Conservation (phyloP, 441 rosid genomes). For the Lepidium campestre region DNA sequence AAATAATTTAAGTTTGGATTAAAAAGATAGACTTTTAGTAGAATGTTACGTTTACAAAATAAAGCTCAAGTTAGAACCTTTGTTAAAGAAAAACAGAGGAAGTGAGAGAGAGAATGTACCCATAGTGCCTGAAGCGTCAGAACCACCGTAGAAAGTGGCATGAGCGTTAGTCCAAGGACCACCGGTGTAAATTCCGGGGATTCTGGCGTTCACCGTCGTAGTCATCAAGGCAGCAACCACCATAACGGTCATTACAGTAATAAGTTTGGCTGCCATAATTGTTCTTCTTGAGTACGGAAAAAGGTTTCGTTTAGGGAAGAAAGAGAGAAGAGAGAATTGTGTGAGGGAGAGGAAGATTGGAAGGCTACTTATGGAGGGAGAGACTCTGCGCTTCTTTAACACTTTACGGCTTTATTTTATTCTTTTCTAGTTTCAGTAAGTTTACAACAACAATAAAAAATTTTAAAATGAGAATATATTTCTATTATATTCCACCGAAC, state of each 20-base stretch:
- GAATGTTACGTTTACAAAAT: not conserved
- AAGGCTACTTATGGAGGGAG: constrained; percentile 29
- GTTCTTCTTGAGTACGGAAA: not conserved
- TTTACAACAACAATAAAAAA: too few relatives aligned
- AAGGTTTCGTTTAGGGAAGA: not conserved
- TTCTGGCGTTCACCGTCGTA: constrained; percentile 36
- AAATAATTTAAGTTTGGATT: too few relatives aligned
- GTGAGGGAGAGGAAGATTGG: constrained; percentile 14
- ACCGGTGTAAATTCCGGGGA: constrained; percentile 71
- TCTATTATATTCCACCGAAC: constrained; percentile 23
- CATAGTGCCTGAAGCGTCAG: constrained; percentile 96
- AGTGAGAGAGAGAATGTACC: constrained; percentile 33
- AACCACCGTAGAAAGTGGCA: constrained; percentile 88
- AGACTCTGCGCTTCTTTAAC: not conserved
- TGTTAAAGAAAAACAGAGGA: not conserved
- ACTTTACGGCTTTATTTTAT: constrained; percentile 17
- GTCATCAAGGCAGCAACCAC: constrained; percentile 31
- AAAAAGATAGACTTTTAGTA: not conserved
- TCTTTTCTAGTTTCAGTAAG: not conserved
- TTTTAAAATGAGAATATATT: not conserved
- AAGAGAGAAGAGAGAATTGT: constrained; percentile 12
- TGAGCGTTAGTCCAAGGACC: constrained; percentile 72
- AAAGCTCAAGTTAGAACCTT: not conserved
- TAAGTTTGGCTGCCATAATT: constrained; percentile 8
- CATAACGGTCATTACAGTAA: constrained; percentile 13